phyloP scores from a whole-genome alignment of 1,284 basidiomycete genomes.

The Chalciporus sp. region DNA sequence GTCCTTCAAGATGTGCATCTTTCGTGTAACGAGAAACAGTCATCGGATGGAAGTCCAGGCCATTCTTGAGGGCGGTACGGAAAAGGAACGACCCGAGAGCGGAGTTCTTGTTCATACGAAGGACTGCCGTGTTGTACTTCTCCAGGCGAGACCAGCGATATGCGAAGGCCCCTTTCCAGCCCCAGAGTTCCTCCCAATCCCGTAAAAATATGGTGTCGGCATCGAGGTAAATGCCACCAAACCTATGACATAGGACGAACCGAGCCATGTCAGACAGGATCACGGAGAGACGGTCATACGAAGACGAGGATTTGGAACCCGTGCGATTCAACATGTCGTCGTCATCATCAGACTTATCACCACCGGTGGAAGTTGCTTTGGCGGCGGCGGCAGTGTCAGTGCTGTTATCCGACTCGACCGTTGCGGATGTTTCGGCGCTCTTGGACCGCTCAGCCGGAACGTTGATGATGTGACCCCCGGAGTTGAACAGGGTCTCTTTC shows the following conservation, averaged over 20 bases:
- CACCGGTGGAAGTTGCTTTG: slow-evolving; percentile 29
- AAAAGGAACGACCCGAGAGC: slow-evolving; percentile 84
- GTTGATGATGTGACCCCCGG: slow-evolving; percentile 65
- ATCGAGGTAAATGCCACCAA: slow-evolving; percentile 85
- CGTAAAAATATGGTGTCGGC: slow-evolving; percentile 85
- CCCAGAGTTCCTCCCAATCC: slow-evolving; percentile 93
- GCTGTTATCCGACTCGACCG: slow-evolving; percentile 22
- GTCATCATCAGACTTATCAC: slow-evolving; percentile 40
- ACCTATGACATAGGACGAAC: slow-evolving; percentile 84
- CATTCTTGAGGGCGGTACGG: slow-evolving; percentile 83
- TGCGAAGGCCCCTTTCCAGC: slow-evolving; percentile 85
- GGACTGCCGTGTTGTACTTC: slow-evolving; percentile 86
- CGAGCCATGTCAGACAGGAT: slow-evolving; percentile 88
- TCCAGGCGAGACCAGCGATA: slow-evolving; percentile 83
- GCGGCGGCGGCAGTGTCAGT: slow-evolving; percentile 23
- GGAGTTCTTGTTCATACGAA: slow-evolving; percentile 81
- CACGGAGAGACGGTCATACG: slow-evolving; percentile 80
- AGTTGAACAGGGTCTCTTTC: slow-evolving; percentile 70
- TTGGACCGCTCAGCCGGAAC: slow-evolving; percentile 46
- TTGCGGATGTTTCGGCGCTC: slow-evolving; percentile 20
- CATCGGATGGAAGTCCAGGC: slow-evolving; percentile 87
- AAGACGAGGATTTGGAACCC: slow-evolving; percentile 74
- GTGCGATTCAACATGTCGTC: slow-evolving; percentile 71
- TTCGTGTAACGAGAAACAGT: slow-evolving; percentile 78
- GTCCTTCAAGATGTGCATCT: slow-evolving; percentile 73